Conservation (phyloP, 106 monocot genomes). For the Xerophyta viscosa region DNA sequence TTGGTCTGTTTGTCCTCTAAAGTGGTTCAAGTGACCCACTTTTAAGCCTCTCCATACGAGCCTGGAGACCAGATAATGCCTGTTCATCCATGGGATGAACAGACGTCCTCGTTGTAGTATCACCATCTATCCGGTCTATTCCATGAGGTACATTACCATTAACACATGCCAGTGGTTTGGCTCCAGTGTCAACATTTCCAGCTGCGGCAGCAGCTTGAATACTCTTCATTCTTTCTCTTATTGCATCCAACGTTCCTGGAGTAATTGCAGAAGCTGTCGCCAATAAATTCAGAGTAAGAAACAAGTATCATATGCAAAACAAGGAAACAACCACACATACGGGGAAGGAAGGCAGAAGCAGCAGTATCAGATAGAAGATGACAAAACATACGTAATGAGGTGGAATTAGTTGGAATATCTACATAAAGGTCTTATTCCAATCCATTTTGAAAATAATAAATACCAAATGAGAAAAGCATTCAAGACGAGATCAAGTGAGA, state of each 20-base stretch:
- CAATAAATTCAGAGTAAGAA: neutral
- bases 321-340: too few relatives aligned
- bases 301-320: neutral
- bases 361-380: too few relatives aligned
- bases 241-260: constrained; percentile 73
- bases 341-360: too few relatives aligned
- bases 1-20: constrained; percentile 9
- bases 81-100: constrained; percentile 88
- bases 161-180: constrained; percentile 26
- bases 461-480: too few relatives aligned
- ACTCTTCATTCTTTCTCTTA: constrained; percentile 93
- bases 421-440: too few relatives aligned
- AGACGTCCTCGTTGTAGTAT: constrained; percentile 20
- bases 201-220: constrained; percentile 88
- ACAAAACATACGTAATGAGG: too few relatives aligned
- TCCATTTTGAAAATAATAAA: too few relatives aligned
- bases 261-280: constrained; percentile 40
- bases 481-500: too few relatives aligned
- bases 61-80: constrained; percentile 89
- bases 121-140: constrained; percentile 16
- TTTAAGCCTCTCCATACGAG: constrained; percentile 97
- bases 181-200: constrained; percentile 40
- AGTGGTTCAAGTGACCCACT: constrained; percentile 75
- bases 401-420: too few relatives aligned
- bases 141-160: constrained; percentile 48